Percentiles rank a stretch among this genome's conserved stretches.
Conservation (phyloP, 352 stramenopile genomes). For the Stephanocyclus meneghinianus region DNA sequence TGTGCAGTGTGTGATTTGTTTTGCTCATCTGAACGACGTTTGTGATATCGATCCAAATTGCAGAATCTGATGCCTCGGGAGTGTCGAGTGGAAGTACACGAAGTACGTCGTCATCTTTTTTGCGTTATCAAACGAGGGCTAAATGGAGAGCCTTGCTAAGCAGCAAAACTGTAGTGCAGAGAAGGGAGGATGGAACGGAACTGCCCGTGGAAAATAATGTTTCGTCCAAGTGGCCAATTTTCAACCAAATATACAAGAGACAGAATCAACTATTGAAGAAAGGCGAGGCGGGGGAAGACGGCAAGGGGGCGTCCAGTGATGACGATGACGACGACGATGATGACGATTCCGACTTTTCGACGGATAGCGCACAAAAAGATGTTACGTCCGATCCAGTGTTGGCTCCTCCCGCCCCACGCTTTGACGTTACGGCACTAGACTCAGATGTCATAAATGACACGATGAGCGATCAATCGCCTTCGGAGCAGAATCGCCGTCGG, state of each 20-base stretch:
- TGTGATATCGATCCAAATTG: neutral
- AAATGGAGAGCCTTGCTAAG: slow-evolving; percentile 43
- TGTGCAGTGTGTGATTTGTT: neutral
- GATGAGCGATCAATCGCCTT: neutral
- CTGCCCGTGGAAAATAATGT: slow-evolving; percentile 21
- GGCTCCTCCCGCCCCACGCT: neutral
- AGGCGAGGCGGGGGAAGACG: slow-evolving; percentile 24
- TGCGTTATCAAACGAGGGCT: slow-evolving; percentile 46
- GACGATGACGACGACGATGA: slow-evolving; percentile 39
- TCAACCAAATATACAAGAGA: slow-evolving; percentile 50
- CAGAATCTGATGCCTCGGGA: slow-evolving; percentile 35
- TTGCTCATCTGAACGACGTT: neutral
- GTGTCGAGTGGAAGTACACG: slow-evolving; percentile 44
- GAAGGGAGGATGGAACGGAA: slow-evolving; percentile 36
- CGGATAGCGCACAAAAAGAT: slow-evolving; percentile 1
- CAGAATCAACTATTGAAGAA: slow-evolving; percentile 50
- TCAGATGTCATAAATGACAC: neutral
- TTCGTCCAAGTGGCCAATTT: slow-evolving; percentile 38
- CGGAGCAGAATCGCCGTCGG: neutral
- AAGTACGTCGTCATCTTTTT: slow-evolving; percentile 53
- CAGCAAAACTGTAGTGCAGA: slow-evolving; percentile 32
- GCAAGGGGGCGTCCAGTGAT: slow-evolving; percentile 8
- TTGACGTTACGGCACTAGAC: neutral
- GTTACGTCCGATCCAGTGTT: slow-evolving; percentile 6
- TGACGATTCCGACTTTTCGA: slow-evolving; percentile 25